Base-by-base conservation (phyloP, 306 rosid species). In the Citrullus mucosospermus region DNA sequence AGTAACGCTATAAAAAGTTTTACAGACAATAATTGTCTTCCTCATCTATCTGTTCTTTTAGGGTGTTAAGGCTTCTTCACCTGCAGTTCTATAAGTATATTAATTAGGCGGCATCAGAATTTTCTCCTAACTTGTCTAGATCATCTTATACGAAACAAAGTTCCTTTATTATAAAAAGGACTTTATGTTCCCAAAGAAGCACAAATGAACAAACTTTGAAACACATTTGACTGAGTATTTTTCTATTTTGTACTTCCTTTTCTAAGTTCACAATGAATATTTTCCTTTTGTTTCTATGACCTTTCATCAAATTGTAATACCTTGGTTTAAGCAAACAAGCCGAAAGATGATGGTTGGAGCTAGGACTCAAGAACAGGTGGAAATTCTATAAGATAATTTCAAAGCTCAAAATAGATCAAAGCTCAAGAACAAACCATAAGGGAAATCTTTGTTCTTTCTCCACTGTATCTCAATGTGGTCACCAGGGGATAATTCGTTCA, bases 361-460 rank as follows among this genome's bases (percentile, higher is more conserved):
- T 58, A 30, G 59, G 28, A 72, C 60, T 71, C 77, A 48, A 25
- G 25, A 74, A 74, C 69, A 68, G 14, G 43, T 55, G 9, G 36
- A 74, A 30, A 74, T 32, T 53, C 10, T 51, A 53, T 32, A 74
- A 41, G 63, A 53, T 74, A 32, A 74, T 51, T 32, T 10, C 16
- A 53, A 53, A 73, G 59, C 78, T 53, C 46, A 32, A 73, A 25
- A 13, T 36, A 78, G 61, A 73, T 73, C 62, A 4, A 32, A 15
- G 63, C 32, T 61, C 61, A 50, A 78, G 82, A 84, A 86, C 93
- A 75, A 83, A 95, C 98, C 98, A 78, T 92, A 95, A 78, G 98
- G 98, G 79, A 95, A 92, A 79, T 91, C 97, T 81, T 91, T 92
- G 89, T 92, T 95, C 80, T 90, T 89, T 82, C 97, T 91, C 98